phyloP scores from a whole-genome alignment of 139 green algal genomes.

The Chlorella sp. region DNA sequence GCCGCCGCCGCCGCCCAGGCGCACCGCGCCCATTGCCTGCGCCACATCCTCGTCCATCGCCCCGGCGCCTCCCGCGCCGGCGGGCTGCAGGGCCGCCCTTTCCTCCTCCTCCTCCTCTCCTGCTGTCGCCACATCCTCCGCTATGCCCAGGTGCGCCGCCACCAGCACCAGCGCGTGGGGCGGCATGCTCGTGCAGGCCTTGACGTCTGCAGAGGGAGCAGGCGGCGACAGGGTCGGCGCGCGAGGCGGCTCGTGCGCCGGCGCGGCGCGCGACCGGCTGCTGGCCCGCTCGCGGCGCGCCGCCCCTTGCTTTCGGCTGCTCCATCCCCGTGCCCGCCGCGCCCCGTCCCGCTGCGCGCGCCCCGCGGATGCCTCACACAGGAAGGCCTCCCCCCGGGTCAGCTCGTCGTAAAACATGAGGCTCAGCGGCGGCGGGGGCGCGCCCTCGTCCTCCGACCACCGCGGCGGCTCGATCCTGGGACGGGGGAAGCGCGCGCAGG shows the following conservation, averaged over 20 bases:
- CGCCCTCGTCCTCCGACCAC: not conserved
- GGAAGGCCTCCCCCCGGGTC: conserved; percentile 48
- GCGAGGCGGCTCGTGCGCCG: too few relatives aligned
- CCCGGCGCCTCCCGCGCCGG: not conserved
- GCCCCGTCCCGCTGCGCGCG: too few relatives aligned
- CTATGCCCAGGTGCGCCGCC: conserved; percentile 31
- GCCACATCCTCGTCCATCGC: conserved; percentile 2
- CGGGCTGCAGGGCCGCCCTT: too few relatives aligned
- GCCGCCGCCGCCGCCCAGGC: not conserved
- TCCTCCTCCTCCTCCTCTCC: not conserved
- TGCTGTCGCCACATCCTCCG: conserved; percentile 1
- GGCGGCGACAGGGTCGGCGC: too few relatives aligned
- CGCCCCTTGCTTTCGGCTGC: too few relatives aligned
- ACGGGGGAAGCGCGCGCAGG: too few relatives aligned
- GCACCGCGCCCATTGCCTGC: not conserved
- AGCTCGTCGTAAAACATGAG: conserved; percentile 61
- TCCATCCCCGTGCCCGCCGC: too few relatives aligned
- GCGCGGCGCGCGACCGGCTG: too few relatives aligned
- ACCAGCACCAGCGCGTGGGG: conserved; percentile 51
- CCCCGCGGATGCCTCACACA: conserved; percentile 41
- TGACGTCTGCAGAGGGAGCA: too few relatives aligned
- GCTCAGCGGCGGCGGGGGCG: too few relatives aligned
- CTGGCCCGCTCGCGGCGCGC: too few relatives aligned
- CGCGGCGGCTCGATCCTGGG: conserved; percentile 14
- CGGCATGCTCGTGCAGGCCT: conserved; percentile 45